Conservation (phyloP, 768 basidiomycete genomes). For the Russula griseocarnosa region DNA sequence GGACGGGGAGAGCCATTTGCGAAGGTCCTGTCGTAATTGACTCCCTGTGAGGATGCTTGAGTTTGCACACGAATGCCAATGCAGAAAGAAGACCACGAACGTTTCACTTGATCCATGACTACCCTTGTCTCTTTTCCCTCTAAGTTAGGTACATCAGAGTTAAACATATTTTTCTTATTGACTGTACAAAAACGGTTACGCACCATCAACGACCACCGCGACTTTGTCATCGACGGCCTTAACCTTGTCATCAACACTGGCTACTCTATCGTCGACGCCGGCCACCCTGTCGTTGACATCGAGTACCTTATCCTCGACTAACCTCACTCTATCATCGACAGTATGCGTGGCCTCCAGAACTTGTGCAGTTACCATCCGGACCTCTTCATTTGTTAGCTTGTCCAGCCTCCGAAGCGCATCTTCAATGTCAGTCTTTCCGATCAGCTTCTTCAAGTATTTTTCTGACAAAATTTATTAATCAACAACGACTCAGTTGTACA, state of each 20-base stretch:
- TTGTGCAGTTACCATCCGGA: not conserved
- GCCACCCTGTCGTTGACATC: not conserved
- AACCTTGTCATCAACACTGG: not conserved
- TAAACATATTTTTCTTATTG: not conserved
- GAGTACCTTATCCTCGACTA: not conserved
- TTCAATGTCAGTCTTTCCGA: too few relatives aligned
- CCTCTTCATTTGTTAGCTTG: too few relatives aligned
- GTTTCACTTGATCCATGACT: not conserved
- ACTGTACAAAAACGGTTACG: not conserved
- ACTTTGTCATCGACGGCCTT: not conserved
- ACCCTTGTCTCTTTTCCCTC: not conserved
- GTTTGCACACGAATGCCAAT: too few relatives aligned
- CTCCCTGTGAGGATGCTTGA: not conserved
- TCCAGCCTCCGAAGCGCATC: too few relatives aligned
- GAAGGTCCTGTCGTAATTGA: not conserved
- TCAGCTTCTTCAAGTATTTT: too few relatives aligned
- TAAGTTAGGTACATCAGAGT: not conserved
- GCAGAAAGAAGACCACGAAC: not conserved
- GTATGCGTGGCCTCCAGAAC: not conserved
- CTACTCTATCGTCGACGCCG: not conserved
- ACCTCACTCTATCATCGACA: not conserved
- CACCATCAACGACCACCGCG: not conserved
- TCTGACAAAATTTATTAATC: not conserved
- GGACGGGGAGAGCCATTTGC: not conserved
- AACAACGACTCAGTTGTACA: not conserved